Conservation (phyloP, 2,329 filamentous ascomycete species). For the Podosphaera fusca region DNA sequence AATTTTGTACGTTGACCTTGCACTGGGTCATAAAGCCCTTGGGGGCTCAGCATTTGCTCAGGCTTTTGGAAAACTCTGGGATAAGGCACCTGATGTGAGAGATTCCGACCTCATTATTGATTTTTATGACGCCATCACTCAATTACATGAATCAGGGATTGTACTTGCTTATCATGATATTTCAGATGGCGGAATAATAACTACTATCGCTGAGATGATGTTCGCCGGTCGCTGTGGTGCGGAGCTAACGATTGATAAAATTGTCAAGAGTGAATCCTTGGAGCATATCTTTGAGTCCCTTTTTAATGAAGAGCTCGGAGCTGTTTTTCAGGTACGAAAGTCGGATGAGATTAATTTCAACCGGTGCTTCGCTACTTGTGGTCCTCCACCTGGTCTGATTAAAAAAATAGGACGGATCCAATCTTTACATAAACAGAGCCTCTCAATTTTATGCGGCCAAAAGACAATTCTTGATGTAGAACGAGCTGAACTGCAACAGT, state of each 20-base stretch:
- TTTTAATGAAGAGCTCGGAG: conserved; percentile 92
- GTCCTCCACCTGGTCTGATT: conserved; percentile 59
- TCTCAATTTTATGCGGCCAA: conserved; percentile 51
- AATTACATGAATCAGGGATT: conserved; percentile 40
- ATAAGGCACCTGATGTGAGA: conserved; percentile 67
- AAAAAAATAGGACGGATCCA: conserved; percentile 64
- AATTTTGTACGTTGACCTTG: conserved; percentile 78
- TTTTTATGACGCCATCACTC: conserved; percentile 67
- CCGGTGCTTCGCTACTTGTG: conserved; percentile 74
- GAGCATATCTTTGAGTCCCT: conserved; percentile 46
- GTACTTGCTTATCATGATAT: conserved; percentile 90
- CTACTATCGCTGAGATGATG: conserved; percentile 89
- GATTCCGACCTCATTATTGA: conserved; percentile 63
- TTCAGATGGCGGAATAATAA: conserved; percentile 80
- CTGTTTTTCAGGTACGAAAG: conserved; percentile 83
- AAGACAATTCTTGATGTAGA: conserved; percentile 44
- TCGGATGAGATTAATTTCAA: conserved; percentile 67
- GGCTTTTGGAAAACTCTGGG: conserved; percentile 64
- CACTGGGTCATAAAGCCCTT: conserved; percentile 54
- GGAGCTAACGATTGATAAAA: conserved; percentile 59
- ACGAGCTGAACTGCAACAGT: conserved; percentile 56
- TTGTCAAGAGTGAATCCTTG: conserved; percentile 37
- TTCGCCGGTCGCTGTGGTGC: conserved; percentile 83
- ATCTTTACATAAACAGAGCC: conserved; percentile 43
- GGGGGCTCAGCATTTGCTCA: conserved; percentile 85